Evolutionary conservation across 257 asterid species (phyloP).

Genomic region (Datura wrightii): DNA sequence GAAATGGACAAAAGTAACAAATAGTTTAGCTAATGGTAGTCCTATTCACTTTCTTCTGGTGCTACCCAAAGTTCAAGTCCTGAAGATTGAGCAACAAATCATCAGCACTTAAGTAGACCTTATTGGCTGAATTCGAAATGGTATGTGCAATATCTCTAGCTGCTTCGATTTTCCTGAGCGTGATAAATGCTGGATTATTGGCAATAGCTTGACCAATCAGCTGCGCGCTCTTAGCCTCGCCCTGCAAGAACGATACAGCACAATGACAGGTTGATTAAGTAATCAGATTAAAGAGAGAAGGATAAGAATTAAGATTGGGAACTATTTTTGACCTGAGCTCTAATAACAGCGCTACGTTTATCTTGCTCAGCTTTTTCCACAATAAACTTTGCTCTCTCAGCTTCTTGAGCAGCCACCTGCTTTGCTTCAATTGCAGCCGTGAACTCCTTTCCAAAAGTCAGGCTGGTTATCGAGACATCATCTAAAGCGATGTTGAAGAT

Average conservation of each 20-base stretch:
- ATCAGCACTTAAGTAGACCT: slow-evolving; percentile 76
- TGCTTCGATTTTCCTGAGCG: slow-evolving; percentile 90
- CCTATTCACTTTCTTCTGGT: slow-evolving; percentile 38
- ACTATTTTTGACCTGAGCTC: slow-evolving; percentile 71
- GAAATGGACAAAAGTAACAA: neutral
- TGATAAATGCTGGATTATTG: slow-evolving; percentile 83
- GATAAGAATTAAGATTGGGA: neutral
- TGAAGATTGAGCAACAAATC: slow-evolving; percentile 90
- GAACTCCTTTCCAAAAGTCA: slow-evolving; percentile 88
- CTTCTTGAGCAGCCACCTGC: slow-evolving; percentile 96
- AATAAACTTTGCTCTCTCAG: slow-evolving; percentile 93
- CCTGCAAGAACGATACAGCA: slow-evolving; percentile 50
- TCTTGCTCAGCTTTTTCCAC: slow-evolving; percentile 97
- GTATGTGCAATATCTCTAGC: slow-evolving; percentile 76
- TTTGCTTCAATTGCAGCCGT: slow-evolving; percentile 98
- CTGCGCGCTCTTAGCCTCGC: slow-evolving; percentile 96
- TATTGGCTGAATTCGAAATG: slow-evolving; percentile 69
- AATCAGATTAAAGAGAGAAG: neutral
- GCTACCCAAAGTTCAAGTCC: slow-evolving; percentile 42
- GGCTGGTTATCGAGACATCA: slow-evolving; percentile 84
- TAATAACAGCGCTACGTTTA: slow-evolving; percentile 78
- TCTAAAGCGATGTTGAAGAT: slow-evolving; percentile 86
- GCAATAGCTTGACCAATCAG: slow-evolving; percentile 94
- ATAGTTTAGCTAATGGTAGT: slow-evolving; percentile 14
- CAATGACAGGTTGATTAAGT: neutral